Conservation (phyloP, 495 filamentous ascomycete genomes). For the Entonaema liquescens region DNA sequence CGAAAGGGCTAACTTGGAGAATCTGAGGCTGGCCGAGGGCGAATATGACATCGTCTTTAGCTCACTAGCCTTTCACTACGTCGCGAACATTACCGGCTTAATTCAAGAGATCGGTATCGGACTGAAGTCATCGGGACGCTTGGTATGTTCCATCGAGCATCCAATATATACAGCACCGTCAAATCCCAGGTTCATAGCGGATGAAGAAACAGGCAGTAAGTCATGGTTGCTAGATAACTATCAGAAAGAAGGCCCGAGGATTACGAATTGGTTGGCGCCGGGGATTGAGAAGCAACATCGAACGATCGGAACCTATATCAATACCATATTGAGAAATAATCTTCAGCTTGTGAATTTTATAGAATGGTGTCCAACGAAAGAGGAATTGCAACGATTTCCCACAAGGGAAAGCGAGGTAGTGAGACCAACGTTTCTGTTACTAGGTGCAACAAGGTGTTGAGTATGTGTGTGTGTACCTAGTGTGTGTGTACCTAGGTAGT, state of each 20-base stretch:
- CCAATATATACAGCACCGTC: conserved; percentile 51
- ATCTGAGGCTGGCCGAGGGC: conserved; percentile 25
- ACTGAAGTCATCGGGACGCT: conserved; percentile 42
- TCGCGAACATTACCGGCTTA: conserved; percentile 41
- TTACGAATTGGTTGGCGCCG: conserved; percentile 46
- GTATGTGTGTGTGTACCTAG: too few relatives aligned
- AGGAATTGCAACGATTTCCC: conserved; percentile 23
- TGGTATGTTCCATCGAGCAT: conserved; percentile 53
- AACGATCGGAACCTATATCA: conserved; percentile 48
- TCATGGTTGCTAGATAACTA: conserved; percentile 52
- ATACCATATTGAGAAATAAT: conserved; percentile 43
- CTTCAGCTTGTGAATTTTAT: conserved; percentile 47
- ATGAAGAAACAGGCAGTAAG: conserved; percentile 26
- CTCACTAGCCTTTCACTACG: conserved; percentile 50
- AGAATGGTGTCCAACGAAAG: conserved; percentile 45
- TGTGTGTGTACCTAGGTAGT: too few relatives aligned
- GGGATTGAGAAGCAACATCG: conserved; percentile 51
- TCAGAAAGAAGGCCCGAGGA: conserved; percentile 45
- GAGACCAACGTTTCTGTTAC: conserved; percentile 37
- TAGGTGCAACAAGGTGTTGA: conserved; percentile 13
- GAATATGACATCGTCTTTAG: conserved; percentile 49
- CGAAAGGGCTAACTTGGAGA: conserved; percentile 45
- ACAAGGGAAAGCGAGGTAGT: conserved; percentile 20
- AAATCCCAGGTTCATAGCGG: conserved; percentile 33
- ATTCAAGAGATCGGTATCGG: conserved; percentile 40